A percentile compares a stretch with the other conserved stretches of the same genome.
These are phyloP conservation scores for Phytopythium mirpurense DNA, from an alignment of 352 stramenopile species.

Conservation along the genomic window DNA sequence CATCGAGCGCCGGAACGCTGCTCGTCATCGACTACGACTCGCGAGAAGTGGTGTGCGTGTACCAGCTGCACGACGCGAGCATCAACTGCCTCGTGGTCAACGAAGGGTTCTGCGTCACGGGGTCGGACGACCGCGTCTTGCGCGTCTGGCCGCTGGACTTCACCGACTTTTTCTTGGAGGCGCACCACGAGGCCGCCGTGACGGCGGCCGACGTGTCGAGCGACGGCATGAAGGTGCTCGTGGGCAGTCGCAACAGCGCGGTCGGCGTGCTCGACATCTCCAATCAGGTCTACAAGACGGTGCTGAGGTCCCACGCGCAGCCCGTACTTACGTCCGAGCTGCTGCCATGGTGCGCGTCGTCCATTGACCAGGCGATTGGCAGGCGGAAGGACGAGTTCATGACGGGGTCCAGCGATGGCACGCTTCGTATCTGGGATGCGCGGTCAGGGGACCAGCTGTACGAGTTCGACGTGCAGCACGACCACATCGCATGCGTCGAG, in stretches of 20 bases:
- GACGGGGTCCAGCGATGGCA: conserved; percentile 68
- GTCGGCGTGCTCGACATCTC: conserved; percentile 85
- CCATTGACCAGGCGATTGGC: conserved; percentile 3
- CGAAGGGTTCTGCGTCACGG: conserved; percentile 88
- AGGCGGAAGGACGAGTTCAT: conserved; percentile 35
- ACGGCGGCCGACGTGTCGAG: conserved; percentile 55
- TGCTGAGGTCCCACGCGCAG: conserved; percentile 71
- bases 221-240: conserved; percentile 77
- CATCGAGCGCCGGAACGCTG: conserved; percentile 71
- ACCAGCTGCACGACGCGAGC: conserved; percentile 80
- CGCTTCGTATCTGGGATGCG: conserved; percentile 81
- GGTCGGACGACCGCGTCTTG: conserved; percentile 80
- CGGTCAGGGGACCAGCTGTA: conserved; percentile 58
- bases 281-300: conserved; percentile 73
- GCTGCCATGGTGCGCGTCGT: conserved; percentile 9
- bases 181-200: conserved; percentile 73
- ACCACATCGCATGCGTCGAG: conserved; percentile 53
- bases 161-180: conserved; percentile 89
- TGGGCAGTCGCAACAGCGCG: conserved; percentile 64
- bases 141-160: conserved; percentile 92
- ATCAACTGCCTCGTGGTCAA: conserved; percentile 86
- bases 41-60: conserved; percentile 81
- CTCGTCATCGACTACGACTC: conserved; percentile 82
- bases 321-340: conserved; percentile 22
- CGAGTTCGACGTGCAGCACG: conserved; percentile 78